Percentiles rank a stretch among this genome's conserved stretches.
Evolutionary conservation across 768 basidiomycete genomes (phyloP).

Genomic region (Naematelia encephala): DNA sequence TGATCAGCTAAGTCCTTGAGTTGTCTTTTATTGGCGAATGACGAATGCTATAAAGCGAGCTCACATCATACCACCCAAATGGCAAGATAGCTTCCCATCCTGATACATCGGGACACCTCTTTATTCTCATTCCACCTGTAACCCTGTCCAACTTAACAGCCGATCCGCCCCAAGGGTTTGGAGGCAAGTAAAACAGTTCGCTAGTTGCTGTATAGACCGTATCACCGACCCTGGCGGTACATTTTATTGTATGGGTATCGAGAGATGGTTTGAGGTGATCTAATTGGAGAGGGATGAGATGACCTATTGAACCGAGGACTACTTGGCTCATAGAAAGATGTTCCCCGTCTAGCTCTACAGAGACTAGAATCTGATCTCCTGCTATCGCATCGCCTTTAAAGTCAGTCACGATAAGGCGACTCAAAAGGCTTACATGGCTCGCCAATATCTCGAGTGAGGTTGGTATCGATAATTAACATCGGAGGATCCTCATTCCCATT

Average conservation of each 20-base stretch:
- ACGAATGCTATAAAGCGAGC: slow-evolving; percentile 54
- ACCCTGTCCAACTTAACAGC: slow-evolving; percentile 45
- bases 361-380: background rate
- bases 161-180: slow-evolving; percentile 40
- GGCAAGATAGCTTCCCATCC: slow-evolving; percentile 58
- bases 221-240: slow-evolving; percentile 6
- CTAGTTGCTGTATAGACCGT: slow-evolving; percentile 57
- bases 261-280: background rate
- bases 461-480: slow-evolving; percentile 18
- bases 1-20: background rate
- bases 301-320: slow-evolving; percentile 9
- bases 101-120: slow-evolving; percentile 3
- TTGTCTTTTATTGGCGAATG: background rate
- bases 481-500: slow-evolving; percentile 20
- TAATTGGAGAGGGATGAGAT: slow-evolving; percentile 4
- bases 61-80: slow-evolving; percentile 59
- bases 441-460: slow-evolving; percentile 19
- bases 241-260: slow-evolving; percentile 11
- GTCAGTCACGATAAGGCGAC: background rate
- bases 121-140: slow-evolving; percentile 35
- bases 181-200: slow-evolving; percentile 52
- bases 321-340: background rate
- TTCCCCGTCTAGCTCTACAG: background rate
- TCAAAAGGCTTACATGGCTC: slow-evolving; percentile 11
- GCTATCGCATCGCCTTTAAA: background rate